Conservation (phyloP, 176 grass and related monocot genomes). For the Themeda triandra region DNA sequence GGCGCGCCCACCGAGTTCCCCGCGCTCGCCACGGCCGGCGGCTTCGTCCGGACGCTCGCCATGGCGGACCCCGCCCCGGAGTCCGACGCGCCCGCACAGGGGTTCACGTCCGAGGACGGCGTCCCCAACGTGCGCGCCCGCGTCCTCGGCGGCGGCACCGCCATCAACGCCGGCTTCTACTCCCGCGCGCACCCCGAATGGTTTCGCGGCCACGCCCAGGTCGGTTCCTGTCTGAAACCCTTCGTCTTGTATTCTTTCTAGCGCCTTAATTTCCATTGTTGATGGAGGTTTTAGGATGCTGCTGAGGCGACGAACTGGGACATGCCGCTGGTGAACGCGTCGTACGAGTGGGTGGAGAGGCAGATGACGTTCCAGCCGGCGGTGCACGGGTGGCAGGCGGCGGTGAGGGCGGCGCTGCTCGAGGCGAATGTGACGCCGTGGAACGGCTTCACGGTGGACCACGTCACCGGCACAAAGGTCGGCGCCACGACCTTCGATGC, state of each 20-base stretch:
- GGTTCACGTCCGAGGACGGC: conserved; percentile 57
- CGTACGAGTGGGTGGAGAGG: conserved; percentile 75
- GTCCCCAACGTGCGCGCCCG: conserved; percentile 61
- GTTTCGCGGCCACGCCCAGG: conserved; percentile 31
- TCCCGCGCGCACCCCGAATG: conserved; percentile 61
- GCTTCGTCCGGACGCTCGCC: conserved; percentile 65
- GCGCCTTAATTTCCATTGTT: not conserved
- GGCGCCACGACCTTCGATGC: conserved; percentile 79
- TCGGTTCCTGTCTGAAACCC: not conserved
- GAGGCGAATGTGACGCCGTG: conserved; percentile 72
- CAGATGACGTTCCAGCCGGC: conserved; percentile 56
- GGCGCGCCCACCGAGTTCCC: conserved; percentile 66
- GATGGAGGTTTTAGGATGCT: not conserved
- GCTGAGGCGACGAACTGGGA: conserved; percentile 43
- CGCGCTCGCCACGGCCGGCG: conserved; percentile 39
- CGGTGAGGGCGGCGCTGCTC: conserved; percentile 59
- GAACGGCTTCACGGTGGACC: conserved; percentile 75
- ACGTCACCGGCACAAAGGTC: conserved; percentile 67
- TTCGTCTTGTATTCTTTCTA: not conserved
- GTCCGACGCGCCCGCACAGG: conserved; percentile 42
- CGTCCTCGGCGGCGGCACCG: conserved; percentile 58
- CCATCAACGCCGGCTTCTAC: conserved; percentile 88
- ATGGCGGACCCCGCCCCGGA: conserved; percentile 46
- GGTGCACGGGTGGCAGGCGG: conserved; percentile 63
- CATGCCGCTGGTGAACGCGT: conserved; percentile 59